These are phyloP conservation scores for Gossypium anomalum DNA, from an alignment of 345 rosid genomes.

Conservation along the genomic window DNA sequence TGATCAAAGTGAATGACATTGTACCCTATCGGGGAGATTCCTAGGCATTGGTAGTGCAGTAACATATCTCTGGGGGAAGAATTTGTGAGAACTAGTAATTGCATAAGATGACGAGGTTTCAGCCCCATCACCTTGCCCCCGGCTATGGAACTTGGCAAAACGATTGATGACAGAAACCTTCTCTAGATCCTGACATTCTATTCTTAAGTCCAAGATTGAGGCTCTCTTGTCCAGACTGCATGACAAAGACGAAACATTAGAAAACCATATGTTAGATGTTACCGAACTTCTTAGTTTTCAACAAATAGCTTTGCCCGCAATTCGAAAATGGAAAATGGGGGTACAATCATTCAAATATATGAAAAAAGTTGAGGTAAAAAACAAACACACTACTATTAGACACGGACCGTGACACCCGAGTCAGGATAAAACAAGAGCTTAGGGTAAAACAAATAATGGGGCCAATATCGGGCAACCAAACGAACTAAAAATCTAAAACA, in stretches of 20 bases:
- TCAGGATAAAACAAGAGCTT: neutral
- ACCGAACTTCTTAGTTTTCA: neutral
- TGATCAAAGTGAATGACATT: constrained; percentile 79
- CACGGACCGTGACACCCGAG: neutral
- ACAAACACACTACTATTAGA: neutral
- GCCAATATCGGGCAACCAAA: constrained; percentile 7
- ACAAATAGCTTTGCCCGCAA: too few species aligned
- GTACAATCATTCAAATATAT: neutral
- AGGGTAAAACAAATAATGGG: neutral
- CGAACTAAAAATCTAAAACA: neutral
- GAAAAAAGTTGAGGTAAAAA: neutral
- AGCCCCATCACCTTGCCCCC: constrained; percentile 47
- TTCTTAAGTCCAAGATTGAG: constrained; percentile 59
- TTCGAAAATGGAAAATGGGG: neutral
- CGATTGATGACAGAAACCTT: constrained; percentile 81
- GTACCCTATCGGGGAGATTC: constrained; percentile 85
- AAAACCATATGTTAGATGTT: neutral
- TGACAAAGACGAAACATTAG: constrained; percentile 10
- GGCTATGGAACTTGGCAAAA: constrained; percentile 84
- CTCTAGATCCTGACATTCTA: constrained; percentile 82
- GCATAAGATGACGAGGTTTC: constrained; percentile 45
- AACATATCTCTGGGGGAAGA: constrained; percentile 78
- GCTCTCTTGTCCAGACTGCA: constrained; percentile 72
- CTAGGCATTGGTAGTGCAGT: constrained; percentile 73
- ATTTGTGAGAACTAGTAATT: constrained; percentile 35